phyloP scores from a whole-genome alignment of 2,329 filamentous ascomycete genomes.

The Harringtonia aguacate region DNA sequence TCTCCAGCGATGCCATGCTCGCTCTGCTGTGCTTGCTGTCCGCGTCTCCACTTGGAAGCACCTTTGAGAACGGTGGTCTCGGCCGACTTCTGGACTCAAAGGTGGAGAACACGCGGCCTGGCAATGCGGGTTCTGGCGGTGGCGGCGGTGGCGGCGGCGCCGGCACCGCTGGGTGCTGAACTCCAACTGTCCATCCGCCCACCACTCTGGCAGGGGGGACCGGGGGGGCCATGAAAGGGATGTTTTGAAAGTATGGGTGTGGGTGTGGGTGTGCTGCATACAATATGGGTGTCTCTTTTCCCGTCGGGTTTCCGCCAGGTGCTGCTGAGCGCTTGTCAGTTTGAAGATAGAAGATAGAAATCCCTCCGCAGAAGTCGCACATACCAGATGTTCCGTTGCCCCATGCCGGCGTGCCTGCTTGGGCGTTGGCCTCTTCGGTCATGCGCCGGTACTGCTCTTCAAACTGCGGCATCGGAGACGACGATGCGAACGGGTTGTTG shows the following conservation, averaged over 20 bases:
- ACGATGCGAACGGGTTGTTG: background rate
- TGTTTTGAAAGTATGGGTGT: background rate
- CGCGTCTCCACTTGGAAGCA: slow-evolving; percentile 8
- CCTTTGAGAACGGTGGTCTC: too few relatives aligned
- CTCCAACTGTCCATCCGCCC: background rate
- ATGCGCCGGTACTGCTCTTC: slow-evolving; percentile 9
- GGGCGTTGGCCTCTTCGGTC: slow-evolving; percentile 1
- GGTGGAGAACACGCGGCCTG: background rate
- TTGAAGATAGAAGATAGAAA: too few relatives aligned
- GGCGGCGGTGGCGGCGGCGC: too few relatives aligned
- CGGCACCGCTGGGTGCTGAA: background rate
- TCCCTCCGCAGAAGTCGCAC: too few relatives aligned
- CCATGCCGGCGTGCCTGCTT: background rate
- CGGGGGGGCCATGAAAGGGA: background rate
- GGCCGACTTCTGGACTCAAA: background rate
- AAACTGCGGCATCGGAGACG: slow-evolving; percentile 9
- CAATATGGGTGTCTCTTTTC: slow-evolving; percentile 5
- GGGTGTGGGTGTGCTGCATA: slow-evolving; percentile 4
- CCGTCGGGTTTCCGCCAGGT: too few relatives aligned
- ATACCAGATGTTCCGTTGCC: background rate
- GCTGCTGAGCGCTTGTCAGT: too few relatives aligned
- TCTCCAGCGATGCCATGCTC: slow-evolving; percentile 13
- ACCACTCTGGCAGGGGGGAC: background rate
- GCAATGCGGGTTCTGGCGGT: background rate
- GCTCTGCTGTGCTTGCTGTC: background rate